Evolutionary conservation across 257 asterid genomes (phyloP), one percentile per base, ranked within the genome.

Genomic region (Forsythia viridissima): DNA sequence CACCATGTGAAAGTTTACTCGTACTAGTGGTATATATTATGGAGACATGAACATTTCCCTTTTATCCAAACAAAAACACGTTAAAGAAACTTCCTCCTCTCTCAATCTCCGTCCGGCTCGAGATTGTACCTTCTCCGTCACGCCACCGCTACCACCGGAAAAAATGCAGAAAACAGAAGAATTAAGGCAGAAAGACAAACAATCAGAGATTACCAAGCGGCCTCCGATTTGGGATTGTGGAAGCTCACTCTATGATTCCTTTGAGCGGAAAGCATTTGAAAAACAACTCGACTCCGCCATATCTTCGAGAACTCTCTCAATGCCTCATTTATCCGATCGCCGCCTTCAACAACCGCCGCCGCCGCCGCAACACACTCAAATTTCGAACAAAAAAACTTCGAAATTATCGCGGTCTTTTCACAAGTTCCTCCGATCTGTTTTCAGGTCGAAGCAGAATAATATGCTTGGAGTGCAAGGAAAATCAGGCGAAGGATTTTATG

Each of bases 161-260:
- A 9, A 39, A 72, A 82, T 80, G 86, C 82, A 82, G 66, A 77
- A 76, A 71, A 6, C 21, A 46, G 48, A 72, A 38, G 39, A 20
- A 57, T 66, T 41, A 6, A 39, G 75, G 70, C 52, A 70, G 70
- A 75, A 38, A 57, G 43, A 72, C 12, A 77, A 82, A 16, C 73
- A 72, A 71, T 40, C 65, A 8, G 78, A 71, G 67, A 59, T 11
- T n/a, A 18, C 10, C 36, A 75, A 67, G 66, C 84, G 15, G 44
- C 67, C 44, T 4, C 10, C 37, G 39, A 79, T 90, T 9, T 93
- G 98, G 98, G 98, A 93, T 61, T 91, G 94, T 7, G 98, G 83
- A 5, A 93, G 98, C 80, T 88, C 95, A 0, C 88, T 93, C 4
- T 93, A 93, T 83, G 97, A 93, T 37, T 93, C 97, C 1, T 93